Conservation (phyloP, 345 rosid genomes). For the Linum lewisii region DNA sequence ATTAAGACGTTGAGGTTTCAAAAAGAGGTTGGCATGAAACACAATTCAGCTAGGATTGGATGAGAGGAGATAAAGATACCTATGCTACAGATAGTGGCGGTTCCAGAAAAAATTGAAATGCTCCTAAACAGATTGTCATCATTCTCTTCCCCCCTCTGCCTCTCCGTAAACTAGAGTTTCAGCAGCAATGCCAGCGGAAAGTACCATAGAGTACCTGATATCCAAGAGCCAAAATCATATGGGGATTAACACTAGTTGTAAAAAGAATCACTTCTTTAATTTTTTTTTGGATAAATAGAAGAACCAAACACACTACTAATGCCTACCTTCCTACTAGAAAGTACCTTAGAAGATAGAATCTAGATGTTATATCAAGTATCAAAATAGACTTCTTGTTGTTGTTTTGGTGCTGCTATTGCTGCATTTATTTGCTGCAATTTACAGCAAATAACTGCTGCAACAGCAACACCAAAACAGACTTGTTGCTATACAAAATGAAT, state of each 20-base stretch:
- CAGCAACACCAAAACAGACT: too few relatives aligned
- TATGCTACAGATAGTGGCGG: conserved; percentile 77
- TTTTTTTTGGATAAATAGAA: not conserved
- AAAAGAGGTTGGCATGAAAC: not conserved
- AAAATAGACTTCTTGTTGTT: too few relatives aligned
- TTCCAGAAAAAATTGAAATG: conserved; percentile 62
- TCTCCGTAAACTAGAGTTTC: conserved; percentile 87
- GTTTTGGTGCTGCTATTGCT: too few relatives aligned
- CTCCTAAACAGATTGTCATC: conserved; percentile 90
- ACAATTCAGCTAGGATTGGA: conserved; percentile 3
- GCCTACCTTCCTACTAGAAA: not conserved
- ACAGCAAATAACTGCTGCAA: too few relatives aligned
- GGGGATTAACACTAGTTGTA: too few relatives aligned
- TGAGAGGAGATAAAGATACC: conserved; percentile 23
- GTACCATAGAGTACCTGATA: conserved; percentile 86
- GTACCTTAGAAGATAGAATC: not conserved
- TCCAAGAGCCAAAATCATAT: not conserved
- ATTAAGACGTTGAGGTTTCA: not conserved
- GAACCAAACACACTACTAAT: conserved; percentile 1
- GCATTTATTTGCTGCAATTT: too few relatives aligned
- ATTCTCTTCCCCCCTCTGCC: conserved; percentile 95
- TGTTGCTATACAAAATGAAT: too few relatives aligned
- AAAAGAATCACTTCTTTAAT: too few relatives aligned
- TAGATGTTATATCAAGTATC: conserved; percentile 24
- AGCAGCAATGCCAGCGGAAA: conserved; percentile 94